Conservation (phyloP, 352 stramenopile genomes). For the Pythium guiyangense region DNA sequence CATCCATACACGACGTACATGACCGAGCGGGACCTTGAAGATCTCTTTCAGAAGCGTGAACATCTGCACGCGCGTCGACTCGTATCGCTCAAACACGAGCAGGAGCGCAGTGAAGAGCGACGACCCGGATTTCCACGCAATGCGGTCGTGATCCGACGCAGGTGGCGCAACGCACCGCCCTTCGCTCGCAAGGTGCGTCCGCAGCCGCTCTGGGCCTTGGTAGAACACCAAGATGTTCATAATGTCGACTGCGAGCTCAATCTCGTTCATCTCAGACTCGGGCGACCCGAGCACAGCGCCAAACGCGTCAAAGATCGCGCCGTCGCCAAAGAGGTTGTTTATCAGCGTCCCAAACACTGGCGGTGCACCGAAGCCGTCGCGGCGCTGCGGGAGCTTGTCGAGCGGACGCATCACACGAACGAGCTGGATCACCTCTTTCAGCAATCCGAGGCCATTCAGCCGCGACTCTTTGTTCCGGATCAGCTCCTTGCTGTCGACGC, state of each 20-base stretch:
- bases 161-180: slow-evolving; percentile 61
- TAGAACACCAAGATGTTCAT: slow-evolving; percentile 70
- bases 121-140: slow-evolving; percentile 54
- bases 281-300: slow-evolving; percentile 36
- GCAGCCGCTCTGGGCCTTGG: slow-evolving; percentile 61
- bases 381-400: slow-evolving; percentile 55
- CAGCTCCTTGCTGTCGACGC: slow-evolving; percentile 38
- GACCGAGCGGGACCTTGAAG: slow-evolving; percentile 62
- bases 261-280: slow-evolving; percentile 40
- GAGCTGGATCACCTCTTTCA: slow-evolving; percentile 72
- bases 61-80: slow-evolving; percentile 56
- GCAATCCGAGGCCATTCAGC: slow-evolving; percentile 47
- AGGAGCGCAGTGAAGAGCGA: slow-evolving; percentile 74
- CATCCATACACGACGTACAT: slow-evolving; percentile 27
- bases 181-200: slow-evolving; percentile 61
- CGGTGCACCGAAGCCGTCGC: slow-evolving; percentile 43
- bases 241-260: slow-evolving; percentile 57
- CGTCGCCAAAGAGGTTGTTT: slow-evolving; percentile 64
- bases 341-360: slow-evolving; percentile 60
- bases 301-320: slow-evolving; percentile 55
- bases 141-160: slow-evolving; percentile 53
- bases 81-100: slow-evolving; percentile 61
- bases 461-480: slow-evolving; percentile 31
- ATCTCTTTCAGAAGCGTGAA: slow-evolving; percentile 67
- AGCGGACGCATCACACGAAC: slow-evolving; percentile 54